phyloP scores from a whole-genome alignment of 2,329 filamentous ascomycete genomes.

The Davidsoniella eucalypti region DNA sequence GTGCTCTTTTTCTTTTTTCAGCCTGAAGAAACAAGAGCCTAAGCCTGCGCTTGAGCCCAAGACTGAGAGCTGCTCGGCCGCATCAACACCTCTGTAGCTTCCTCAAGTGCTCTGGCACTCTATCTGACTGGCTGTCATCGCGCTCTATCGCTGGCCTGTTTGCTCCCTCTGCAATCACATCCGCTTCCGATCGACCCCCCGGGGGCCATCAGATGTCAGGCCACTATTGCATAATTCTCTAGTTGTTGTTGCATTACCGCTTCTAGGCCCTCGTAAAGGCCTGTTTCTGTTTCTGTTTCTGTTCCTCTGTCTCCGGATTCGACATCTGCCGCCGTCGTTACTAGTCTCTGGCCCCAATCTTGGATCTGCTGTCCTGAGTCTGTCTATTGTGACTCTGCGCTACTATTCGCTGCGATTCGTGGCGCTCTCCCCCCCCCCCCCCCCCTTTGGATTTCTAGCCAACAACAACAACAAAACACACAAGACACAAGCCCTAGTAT shows the following conservation, averaged over 20 bases:
- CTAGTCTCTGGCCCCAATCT: too few species aligned
- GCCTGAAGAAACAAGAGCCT: neutral
- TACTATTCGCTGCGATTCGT: too few species aligned
- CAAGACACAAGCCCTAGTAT: too few species aligned
- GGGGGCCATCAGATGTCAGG: conserved; percentile 11
- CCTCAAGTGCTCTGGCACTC: neutral
- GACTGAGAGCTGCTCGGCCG: neutral
- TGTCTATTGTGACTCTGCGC: too few species aligned
- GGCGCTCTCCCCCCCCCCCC: too few species aligned
- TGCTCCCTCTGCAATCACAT: conserved; percentile 11
- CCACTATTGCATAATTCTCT: conserved; percentile 13
- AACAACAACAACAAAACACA: too few species aligned
- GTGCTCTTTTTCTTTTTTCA: conserved; percentile 1
- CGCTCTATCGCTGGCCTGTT: neutral
- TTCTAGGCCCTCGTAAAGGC: neutral
- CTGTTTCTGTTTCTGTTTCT: neutral
- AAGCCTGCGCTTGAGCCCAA: neutral
- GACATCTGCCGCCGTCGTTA: neutral
- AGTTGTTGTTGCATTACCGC: neutral
- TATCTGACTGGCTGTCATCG: neutral
- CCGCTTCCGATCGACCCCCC: conserved; percentile 12
- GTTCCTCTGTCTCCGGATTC: neutral
- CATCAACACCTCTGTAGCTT: neutral
- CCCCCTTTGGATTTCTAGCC: too few species aligned
- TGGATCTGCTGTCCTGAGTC: too few species aligned